Base-by-base conservation (phyloP, 768 basidiomycete genomes). In the Russula brevipes region DNA sequence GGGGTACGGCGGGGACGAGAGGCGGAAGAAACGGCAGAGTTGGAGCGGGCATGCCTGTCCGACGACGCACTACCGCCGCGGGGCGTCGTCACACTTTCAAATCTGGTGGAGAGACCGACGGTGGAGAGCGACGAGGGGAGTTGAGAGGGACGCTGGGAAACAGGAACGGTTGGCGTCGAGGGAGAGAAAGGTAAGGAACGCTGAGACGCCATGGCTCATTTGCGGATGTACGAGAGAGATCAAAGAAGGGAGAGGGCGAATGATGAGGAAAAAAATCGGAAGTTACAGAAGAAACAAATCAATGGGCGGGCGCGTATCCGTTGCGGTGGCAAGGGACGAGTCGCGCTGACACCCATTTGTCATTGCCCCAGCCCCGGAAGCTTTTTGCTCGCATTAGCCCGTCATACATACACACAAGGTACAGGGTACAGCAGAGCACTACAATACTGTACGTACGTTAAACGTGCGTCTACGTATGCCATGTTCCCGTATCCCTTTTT, bases 181-280 rank as follows among this genome's bases (percentile, higher is more conserved):
- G 67, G 57, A 6, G 67, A 68, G 61, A 66, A 68, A 2, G 67
- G 67, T 64, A 68, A 66, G 24, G 67, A 68, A 63, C 66, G 67
- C 54, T 66, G 67, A 30, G 67, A 57, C 24, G 67, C 59, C 67
- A 68, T 66, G 31, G 14, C 6, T 42, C 42, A 57, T 50, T 49
- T 24, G 24, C 24, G 7, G 36, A 53, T 33, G 49, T 57, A 44
- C 24, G 46, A 35, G 44, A 16, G 31, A 3, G 14, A 5, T 3
- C 6, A 45, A 19, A 52, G 50, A 45, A 9, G 8, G 42, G 33
- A 12, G 5, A 1, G 4, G 24, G 24, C 24, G 24, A 24, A 24
- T 24, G 24, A 24, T 24, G 1, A 1, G 24, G 24, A 24, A 24
- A 24, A 24, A 24, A 24, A 24, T 24, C 24, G 24, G 24, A 24